These are phyloP conservation scores for Herpetomonas samuelpessoai DNA, from an alignment of 208 protist species.

Conservation along the genomic window DNA sequence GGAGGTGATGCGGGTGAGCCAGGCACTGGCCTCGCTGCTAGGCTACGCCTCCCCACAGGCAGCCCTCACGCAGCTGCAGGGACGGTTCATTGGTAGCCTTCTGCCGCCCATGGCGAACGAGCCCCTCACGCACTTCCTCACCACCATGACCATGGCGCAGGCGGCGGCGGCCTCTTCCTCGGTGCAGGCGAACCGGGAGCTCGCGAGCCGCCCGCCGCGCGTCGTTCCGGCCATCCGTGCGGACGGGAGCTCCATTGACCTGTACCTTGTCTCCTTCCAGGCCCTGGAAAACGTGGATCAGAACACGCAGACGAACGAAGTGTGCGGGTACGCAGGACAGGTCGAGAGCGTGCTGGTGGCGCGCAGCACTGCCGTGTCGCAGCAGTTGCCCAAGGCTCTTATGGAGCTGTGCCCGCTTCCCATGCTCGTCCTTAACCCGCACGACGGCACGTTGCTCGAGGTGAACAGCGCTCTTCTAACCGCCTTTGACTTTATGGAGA, in stretches of 20 bases:
- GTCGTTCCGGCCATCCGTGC: background rate
- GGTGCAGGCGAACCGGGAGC: background rate
- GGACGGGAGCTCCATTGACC: background rate
- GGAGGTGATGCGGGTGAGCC: background rate
- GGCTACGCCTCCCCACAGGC: background rate
- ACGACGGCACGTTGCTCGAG: constrained; percentile 22
- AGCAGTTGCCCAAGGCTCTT: constrained; percentile 4
- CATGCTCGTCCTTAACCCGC: constrained; percentile 19
- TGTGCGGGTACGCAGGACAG: constrained; percentile 16
- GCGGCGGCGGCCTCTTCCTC: background rate
- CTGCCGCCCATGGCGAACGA: background rate
- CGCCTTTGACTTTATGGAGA: constrained; percentile 17
- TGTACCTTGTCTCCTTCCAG: background rate
- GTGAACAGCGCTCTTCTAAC: constrained; percentile 28
- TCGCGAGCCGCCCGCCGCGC: background rate
- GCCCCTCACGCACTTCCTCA: background rate
- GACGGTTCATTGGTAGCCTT: background rate
- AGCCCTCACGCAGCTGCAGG: background rate
- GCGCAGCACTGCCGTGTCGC: constrained; percentile 1
- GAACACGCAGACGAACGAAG: background rate
- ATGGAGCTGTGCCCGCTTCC: constrained; percentile 19
- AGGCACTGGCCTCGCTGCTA: constrained; percentile 7
- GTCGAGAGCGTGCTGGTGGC: constrained; percentile 8
- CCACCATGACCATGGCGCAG: background rate
- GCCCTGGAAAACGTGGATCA: background rate